These are phyloP conservation scores for Aspergillus mulundensis DNA, from an alignment of 495 filamentous ascomycete species.

Conservation along the genomic window DNA sequence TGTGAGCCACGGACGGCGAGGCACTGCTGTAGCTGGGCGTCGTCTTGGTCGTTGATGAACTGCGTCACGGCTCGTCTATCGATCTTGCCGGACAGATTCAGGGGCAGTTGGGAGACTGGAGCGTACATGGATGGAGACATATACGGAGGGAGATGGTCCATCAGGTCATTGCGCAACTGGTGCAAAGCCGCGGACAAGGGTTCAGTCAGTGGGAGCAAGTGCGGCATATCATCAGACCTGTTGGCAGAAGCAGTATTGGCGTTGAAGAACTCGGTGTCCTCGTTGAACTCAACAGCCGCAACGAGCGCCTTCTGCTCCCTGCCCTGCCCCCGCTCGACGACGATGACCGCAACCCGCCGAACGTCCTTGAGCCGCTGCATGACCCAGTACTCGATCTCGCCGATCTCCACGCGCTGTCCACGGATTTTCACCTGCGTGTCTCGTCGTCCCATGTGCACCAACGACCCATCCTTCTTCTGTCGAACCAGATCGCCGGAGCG, in stretches of 20 bases:
- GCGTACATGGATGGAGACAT: constrained; percentile 11
- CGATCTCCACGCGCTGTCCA: constrained; percentile 20
- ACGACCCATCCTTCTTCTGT: constrained; percentile 28
- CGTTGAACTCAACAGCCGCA: not conserved
- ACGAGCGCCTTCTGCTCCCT: not conserved
- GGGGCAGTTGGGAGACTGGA: constrained; percentile 7
- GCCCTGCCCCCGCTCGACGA: not conserved
- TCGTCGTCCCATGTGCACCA: constrained; percentile 37
- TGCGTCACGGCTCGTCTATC: not conserved
- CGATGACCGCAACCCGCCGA: not conserved
- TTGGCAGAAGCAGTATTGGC: not conserved
- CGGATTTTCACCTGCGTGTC: constrained; percentile 24
- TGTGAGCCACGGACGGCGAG: not conserved
- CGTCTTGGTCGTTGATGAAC: not conserved
- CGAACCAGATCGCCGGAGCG: constrained; percentile 29
- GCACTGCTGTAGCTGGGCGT: not conserved
- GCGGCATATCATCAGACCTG: not conserved
- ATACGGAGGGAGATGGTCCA: constrained; percentile 6
- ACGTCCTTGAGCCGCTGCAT: constrained; percentile 1
- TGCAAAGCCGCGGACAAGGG: not conserved
- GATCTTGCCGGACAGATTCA: constrained; percentile 14
- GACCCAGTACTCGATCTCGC: constrained; percentile 34
- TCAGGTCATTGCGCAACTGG: not conserved
- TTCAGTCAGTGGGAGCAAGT: not conserved
- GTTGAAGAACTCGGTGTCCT: not conserved